These are phyloP conservation scores for Fusarium sp. DNA, from an alignment of 2,329 filamentous ascomycete species.

Conservation along the genomic window DNA sequence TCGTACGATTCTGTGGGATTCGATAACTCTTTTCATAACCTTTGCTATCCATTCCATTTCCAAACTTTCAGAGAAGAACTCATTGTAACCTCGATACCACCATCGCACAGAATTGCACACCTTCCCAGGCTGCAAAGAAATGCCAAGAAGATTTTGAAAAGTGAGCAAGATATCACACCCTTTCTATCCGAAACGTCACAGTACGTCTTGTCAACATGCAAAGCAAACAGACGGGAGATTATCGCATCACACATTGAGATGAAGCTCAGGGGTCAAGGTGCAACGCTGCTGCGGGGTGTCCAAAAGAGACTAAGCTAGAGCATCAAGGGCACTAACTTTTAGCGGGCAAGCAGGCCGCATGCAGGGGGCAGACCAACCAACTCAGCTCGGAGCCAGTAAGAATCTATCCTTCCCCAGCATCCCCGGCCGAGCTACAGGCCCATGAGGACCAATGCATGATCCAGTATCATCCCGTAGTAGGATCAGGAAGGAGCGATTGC, in stretches of 20 bases:
- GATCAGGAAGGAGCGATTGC: constrained; percentile 36
- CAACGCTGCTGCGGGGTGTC: constrained; percentile 42
- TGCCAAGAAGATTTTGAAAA: background rate
- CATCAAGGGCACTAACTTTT: constrained; percentile 42
- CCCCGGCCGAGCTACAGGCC: constrained; percentile 20
- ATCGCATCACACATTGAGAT: constrained; percentile 18
- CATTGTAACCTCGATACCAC: background rate
- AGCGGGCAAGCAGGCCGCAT: constrained; percentile 41
- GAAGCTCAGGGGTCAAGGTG: constrained; percentile 34
- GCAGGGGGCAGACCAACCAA: constrained; percentile 40
- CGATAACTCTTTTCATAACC: background rate
- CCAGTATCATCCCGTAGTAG: constrained; percentile 21
- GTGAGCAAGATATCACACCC: background rate
- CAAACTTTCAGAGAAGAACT: constrained; percentile 9
- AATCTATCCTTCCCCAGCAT: constrained; percentile 8
- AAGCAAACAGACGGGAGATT: constrained; percentile 26
- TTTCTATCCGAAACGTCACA: constrained; percentile 3
- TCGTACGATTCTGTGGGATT: background rate
- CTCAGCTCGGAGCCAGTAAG: constrained; percentile 25
- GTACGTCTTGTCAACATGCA: constrained; percentile 3
- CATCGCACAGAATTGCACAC: background rate
- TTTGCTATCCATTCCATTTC: constrained; percentile 25
- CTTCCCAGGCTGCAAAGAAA: background rate
- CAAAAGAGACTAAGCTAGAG: constrained; percentile 17
- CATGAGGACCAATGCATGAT: constrained; percentile 26